Evolutionary conservation across 805 yeast species (phyloP).

Genomic region (Kockiozyma suomiensis): DNA sequence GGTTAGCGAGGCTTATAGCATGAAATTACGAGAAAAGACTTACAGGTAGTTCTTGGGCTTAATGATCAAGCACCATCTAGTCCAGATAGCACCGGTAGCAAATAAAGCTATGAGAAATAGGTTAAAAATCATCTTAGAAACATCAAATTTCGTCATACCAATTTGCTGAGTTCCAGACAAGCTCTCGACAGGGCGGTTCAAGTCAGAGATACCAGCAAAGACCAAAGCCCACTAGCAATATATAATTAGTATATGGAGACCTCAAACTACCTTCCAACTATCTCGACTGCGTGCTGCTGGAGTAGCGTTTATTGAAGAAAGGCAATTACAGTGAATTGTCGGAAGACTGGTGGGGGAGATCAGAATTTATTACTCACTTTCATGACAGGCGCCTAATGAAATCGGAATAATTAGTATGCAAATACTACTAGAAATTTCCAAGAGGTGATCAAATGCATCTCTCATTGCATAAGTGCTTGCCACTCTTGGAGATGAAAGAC

Average conservation of each 20-base stretch:
- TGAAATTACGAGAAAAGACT: background rate
- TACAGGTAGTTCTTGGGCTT: conserved; percentile 76
- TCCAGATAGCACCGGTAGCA: conserved; percentile 95
- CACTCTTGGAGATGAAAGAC: no score
- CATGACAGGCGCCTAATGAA: conserved; percentile 57
- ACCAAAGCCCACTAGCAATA: conserved; percentile 80
- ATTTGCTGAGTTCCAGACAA: conserved; percentile 86
- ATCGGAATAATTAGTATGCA: background rate
- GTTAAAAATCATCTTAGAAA: background rate
- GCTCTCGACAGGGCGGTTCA: conserved; percentile 87
- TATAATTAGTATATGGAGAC: background rate
- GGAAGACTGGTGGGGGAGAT: conserved; percentile 7
- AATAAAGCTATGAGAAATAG: conserved; percentile 57
- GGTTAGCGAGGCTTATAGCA: background rate
- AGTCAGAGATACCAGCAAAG: conserved; percentile 85
- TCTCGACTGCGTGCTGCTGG: no score
- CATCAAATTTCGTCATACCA: conserved; percentile 24
- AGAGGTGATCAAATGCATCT: no score
- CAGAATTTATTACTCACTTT: conserved; percentile 44
- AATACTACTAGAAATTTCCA: no score
- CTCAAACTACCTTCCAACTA: conserved; percentile 27
- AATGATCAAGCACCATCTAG: conserved; percentile 96
- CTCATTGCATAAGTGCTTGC: no score
- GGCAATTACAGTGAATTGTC: no score
- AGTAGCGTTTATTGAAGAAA: no score